Percentiles rank a stretch among this genome's conserved stretches.
These are phyloP conservation scores for Pestalotiopsis sp. DNA, from an alignment of 2,329 filamentous ascomycete genomes.

Conservation along the genomic window DNA sequence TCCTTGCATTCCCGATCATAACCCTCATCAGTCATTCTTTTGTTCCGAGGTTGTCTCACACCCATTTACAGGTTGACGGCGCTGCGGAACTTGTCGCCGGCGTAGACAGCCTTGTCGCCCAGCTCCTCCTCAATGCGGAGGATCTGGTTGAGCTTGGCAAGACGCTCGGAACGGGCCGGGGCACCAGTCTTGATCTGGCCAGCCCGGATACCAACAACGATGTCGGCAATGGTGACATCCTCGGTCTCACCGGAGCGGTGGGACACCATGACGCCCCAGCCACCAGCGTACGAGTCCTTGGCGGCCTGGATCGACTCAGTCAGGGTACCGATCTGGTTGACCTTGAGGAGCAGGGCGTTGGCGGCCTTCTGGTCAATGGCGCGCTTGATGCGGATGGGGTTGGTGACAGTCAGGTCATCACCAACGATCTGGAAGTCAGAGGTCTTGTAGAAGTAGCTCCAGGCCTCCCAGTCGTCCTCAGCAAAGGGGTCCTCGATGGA, in stretches of 20 bases:
- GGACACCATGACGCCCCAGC: slow-evolving; percentile 99
- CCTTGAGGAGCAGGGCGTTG: slow-evolving; percentile 98
- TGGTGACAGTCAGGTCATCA: slow-evolving; percentile 98
- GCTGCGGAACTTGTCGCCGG: slow-evolving; percentile 89
- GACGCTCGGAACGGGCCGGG: slow-evolving; percentile 92
- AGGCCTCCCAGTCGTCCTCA: slow-evolving; percentile 99
- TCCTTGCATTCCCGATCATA: slow-evolving; percentile 18
- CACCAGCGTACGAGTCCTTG: slow-evolving; percentile 94
- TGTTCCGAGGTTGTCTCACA: slow-evolving; percentile 9
- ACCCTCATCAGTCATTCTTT: slow-evolving; percentile 13
- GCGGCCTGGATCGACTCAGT: slow-evolving; percentile 99
- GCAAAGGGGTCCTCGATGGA: slow-evolving; percentile 99
- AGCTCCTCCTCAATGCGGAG: slow-evolving; percentile 99
- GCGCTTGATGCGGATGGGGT: slow-evolving; percentile 99
- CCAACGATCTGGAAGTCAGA: slow-evolving; percentile 98
- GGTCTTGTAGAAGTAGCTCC: slow-evolving; percentile 99
- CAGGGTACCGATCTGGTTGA: slow-evolving; percentile 99
- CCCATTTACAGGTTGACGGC: slow-evolving; percentile 78
- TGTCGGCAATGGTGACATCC: slow-evolving; percentile 98
- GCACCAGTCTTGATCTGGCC: slow-evolving; percentile 99
- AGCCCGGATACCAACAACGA: slow-evolving; percentile 92
- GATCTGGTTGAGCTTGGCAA: slow-evolving; percentile 99
- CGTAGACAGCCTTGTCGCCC: slow-evolving; percentile 87
- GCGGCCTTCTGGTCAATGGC: slow-evolving; percentile 98
- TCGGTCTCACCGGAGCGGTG: slow-evolving; percentile 99